Base-by-base conservation (phyloP, 1,139 yeast genomes). In the Taiozyma sp. region DNA sequence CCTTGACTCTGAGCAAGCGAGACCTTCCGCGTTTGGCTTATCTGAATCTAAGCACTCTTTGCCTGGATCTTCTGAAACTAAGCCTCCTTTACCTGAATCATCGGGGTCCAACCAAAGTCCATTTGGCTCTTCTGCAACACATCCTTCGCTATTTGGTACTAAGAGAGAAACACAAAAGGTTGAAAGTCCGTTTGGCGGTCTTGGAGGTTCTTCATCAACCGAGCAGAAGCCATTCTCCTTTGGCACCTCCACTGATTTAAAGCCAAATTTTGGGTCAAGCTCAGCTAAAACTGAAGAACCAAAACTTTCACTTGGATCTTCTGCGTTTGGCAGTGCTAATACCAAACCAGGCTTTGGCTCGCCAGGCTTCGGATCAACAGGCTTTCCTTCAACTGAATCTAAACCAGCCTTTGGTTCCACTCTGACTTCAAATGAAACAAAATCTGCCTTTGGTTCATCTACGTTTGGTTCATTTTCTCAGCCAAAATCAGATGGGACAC, bases 361-460 rank as follows among this genome's bases (percentile, higher is more conserved):
- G 8, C 9, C 43, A 23, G 24, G n/a, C 24, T 43, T 32, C n/a
- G 45, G 29, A 13, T 22, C 32, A 24, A 24, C 43, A 23, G 24
- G n/a, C 24, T 43, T 32, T 8, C 40, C 28, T 23, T 22, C 32
- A 38, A 28, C 45, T n/a, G 49, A 45, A 10, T 16, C 48, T 19
- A 53, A 48, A 24, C 51, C 59, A 22, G 53, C 57, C 13, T 61
- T 64, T 51, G 66, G 65, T 9, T 47, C 53, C 14, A 48, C 62
- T 10, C 48, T 48, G 10, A 27, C 28, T 14, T 24, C 32, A 14
- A 32, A 22, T 28, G 43, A 16, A 9, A n/a, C 38, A 14, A 43
- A 23, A 32, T 29, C 48, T 32, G 53, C 58, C 4, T 59, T 57
- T 54, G 62, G 65, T 7, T 40, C 55, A 19, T 49, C 49, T 14